Evolutionary conservation across 768 basidiomycete species (phyloP).

Genomic region (Panaeolus cyanescens): DNA sequence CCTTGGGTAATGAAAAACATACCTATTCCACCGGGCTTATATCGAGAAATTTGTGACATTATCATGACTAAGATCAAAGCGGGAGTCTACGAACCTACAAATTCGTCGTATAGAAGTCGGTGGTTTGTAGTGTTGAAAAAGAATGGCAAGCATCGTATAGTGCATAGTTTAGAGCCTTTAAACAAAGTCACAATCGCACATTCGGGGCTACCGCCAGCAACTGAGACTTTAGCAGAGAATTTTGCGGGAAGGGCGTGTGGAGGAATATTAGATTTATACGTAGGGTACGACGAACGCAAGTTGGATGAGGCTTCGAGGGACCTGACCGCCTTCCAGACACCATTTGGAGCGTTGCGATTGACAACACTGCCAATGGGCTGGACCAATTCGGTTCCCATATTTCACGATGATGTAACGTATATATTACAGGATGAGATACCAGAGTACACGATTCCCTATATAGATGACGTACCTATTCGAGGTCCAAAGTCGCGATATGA

Average conservation of each 20-base stretch:
- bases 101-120: too few species aligned
- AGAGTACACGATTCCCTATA: constrained; percentile 18
- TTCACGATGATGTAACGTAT: constrained; percentile 25
- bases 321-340: constrained; percentile 42
- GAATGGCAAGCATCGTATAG: constrained; percentile 31
- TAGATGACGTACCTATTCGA: constrained; percentile 18
- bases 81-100: too few species aligned
- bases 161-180: constrained; percentile 40
- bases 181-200: too few species aligned
- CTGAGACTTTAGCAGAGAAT: too few species aligned
- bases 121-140: constrained; percentile 39
- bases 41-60: constrained; percentile 28
- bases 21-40: constrained; percentile 31
- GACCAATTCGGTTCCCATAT: too few species aligned
- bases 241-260: too few species aligned
- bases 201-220: too few species aligned
- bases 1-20: too few species aligned
- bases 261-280: constrained; percentile 33
- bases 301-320: constrained; percentile 31
- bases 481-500: constrained; percentile 29
- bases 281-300: constrained; percentile 34
- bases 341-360: constrained; percentile 26
- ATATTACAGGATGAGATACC: constrained; percentile 41
- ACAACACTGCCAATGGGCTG: constrained; percentile 36
- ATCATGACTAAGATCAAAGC: too few species aligned